A percentile compares a stretch with the other conserved stretches of the same genome.
These are phyloP conservation scores for Coemansia sp. DNA, from an alignment of 192 early-diverging fungal genomes.

Conservation along the genomic window DNA sequence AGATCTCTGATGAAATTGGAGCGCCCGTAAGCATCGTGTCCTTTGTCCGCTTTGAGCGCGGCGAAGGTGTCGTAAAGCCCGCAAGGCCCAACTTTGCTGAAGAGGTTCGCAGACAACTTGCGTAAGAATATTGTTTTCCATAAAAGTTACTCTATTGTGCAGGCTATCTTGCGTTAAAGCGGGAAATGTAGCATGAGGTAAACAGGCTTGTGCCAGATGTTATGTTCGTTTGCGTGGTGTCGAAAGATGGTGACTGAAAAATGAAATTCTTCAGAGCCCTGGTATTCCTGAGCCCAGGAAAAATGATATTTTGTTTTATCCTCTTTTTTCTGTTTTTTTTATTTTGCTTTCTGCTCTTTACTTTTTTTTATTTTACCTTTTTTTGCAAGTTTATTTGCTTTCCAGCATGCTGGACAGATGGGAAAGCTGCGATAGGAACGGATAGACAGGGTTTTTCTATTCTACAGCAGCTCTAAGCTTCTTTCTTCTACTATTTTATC, in stretches of 20 bases:
- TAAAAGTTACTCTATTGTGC: too few species aligned
- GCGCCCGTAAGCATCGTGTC: conserved; percentile 63
- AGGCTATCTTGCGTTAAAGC: too few species aligned
- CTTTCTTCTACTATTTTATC: neutral
- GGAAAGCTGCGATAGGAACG: neutral
- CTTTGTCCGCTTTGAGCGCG: conserved; percentile 77
- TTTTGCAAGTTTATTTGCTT: neutral
- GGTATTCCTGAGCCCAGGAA: too few species aligned
- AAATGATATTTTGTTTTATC: neutral
- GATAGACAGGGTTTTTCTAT: neutral
- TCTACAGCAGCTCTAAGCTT: neutral
- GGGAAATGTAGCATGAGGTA: too few species aligned
- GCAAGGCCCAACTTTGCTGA: conserved; percentile 73
- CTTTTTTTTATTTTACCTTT: neutral
- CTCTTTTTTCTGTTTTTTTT: neutral
- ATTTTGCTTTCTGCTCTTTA: neutral
- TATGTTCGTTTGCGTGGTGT: too few species aligned
- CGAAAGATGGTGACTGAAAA: too few species aligned
- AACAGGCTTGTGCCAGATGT: too few species aligned
- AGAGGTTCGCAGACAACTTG: conserved; percentile 66
- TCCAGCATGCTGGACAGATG: neutral
- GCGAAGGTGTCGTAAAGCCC: conserved; percentile 82
- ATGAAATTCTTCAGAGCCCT: too few species aligned
- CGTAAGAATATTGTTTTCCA: too few species aligned
- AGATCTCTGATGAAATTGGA: conserved; percentile 47